A percentile compares a stretch with the other conserved stretches of the same genome.
phyloP scores from a whole-genome alignment of 805 yeast species.

The Spathaspora sp. region DNA sequence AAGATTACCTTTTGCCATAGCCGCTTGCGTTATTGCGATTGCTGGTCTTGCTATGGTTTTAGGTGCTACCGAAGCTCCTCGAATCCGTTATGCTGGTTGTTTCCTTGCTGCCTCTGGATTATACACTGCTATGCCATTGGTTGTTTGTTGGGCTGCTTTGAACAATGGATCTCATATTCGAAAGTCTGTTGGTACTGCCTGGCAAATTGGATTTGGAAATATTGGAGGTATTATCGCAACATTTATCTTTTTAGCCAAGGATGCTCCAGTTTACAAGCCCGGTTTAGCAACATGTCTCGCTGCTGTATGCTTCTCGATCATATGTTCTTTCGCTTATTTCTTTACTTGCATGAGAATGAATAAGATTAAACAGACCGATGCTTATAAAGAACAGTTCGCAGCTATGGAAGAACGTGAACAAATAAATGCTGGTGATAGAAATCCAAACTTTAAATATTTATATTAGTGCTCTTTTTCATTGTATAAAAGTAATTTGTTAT shows the following conservation, averaged over 20 bases:
- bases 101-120: conserved; percentile 57
- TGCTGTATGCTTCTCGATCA: conserved; percentile 40
- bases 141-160: conserved; percentile 64
- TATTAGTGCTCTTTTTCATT: conserved; percentile 15
- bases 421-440: conserved; percentile 33
- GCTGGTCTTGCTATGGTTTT: conserved; percentile 56
- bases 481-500: neutral
- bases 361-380: conserved; percentile 19
- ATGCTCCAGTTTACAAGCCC: conserved; percentile 56
- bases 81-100: conserved; percentile 56
- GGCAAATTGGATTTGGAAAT: conserved; percentile 69
- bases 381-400: conserved; percentile 24
- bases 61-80: conserved; percentile 37
- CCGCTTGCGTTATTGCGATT: conserved; percentile 30
- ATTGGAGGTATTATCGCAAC: conserved; percentile 70
- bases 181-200: conserved; percentile 55
- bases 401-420: conserved; percentile 25
- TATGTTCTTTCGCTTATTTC: conserved; percentile 30
- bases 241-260: conserved; percentile 49
- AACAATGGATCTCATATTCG: conserved; percentile 63
- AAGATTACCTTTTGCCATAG: conserved; percentile 44
- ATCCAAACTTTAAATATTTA: conserved; percentile 32
- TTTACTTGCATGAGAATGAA: conserved; percentile 20
- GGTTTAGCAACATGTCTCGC: conserved; percentile 54
- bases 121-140: conserved; percentile 64